Conservation (phyloP, 1,284 basidiomycete genomes). For the Pyrrhoderma lamaoense region DNA sequence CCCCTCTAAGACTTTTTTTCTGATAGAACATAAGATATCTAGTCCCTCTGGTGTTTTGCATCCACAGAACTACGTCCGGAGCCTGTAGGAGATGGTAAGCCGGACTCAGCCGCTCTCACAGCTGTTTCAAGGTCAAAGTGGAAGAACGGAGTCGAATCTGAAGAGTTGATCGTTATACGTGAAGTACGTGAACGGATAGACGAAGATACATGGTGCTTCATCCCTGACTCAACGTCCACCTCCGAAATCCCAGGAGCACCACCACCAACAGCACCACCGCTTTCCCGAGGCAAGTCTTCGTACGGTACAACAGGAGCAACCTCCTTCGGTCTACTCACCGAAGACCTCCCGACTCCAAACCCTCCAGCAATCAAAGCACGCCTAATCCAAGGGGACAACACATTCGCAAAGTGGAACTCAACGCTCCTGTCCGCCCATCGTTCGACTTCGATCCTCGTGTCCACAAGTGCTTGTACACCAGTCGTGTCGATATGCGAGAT, state of each 20-base stretch:
- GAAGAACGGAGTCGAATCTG: slow-evolving; percentile 70
- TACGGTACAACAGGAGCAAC: slow-evolving; percentile 69
- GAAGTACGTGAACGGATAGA: neutral
- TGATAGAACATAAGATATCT: too few species aligned
- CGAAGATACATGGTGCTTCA: too few species aligned
- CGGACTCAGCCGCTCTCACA: slow-evolving; percentile 59
- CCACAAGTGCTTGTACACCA: slow-evolving; percentile 85
- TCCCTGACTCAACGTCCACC: too few species aligned
- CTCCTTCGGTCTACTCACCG: slow-evolving; percentile 45
- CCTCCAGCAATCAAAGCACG: slow-evolving; percentile 84
- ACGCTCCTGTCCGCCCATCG: slow-evolving; percentile 78
- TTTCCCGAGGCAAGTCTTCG: slow-evolving; percentile 35
- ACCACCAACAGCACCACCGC: too few species aligned
- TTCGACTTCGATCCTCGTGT: slow-evolving; percentile 82
- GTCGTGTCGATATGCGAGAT: slow-evolving; percentile 85
- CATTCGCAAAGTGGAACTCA: slow-evolving; percentile 85
- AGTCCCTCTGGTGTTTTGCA: neutral
- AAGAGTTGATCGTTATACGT: slow-evolving; percentile 40
- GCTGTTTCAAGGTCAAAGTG: slow-evolving; percentile 77
- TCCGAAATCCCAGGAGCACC: too few species aligned
- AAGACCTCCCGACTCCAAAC: slow-evolving; percentile 60
- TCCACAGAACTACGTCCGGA: slow-evolving; percentile 7
- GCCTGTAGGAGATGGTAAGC: neutral
- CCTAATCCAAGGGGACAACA: slow-evolving; percentile 92
- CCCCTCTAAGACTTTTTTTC: too few species aligned